Conservation (phyloP, 2,329 filamentous ascomycete species). For the Teratosphaeria gauchensis region DNA sequence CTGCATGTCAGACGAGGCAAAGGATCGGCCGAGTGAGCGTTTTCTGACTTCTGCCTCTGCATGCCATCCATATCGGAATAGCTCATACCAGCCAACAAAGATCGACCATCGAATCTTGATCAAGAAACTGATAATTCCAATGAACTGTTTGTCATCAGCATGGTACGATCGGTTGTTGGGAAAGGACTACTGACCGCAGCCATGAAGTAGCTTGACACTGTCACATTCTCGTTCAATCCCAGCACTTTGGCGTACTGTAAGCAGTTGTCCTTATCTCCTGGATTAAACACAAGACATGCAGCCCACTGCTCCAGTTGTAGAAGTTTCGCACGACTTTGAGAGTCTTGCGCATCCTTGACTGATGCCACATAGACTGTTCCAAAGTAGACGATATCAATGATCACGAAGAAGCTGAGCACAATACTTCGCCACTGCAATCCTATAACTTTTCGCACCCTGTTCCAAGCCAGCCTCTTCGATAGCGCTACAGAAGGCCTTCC, state of each 20-base stretch:
- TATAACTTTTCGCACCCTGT: constrained; percentile 64
- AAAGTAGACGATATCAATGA: constrained; percentile 74
- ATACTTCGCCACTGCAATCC: constrained; percentile 78
- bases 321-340: constrained; percentile 34
- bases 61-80: constrained; percentile 27
- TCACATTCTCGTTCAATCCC: constrained; percentile 58
- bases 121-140: constrained; percentile 67
- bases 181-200: constrained; percentile 48
- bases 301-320: constrained; percentile 54
- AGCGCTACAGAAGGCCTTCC: constrained; percentile 3
- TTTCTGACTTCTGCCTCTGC: constrained; percentile 3
- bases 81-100: constrained; percentile 63
- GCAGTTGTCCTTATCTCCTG: constrained; percentile 56
- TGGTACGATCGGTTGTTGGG: constrained; percentile 25
- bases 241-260: constrained; percentile 46
- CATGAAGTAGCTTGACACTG: constrained; percentile 63
- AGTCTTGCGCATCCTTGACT: constrained; percentile 49
- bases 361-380: constrained; percentile 67
- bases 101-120: constrained; percentile 69
- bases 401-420: constrained; percentile 66
- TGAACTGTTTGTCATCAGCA: constrained; percentile 44
- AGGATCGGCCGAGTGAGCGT: not conserved
- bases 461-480: constrained; percentile 36
- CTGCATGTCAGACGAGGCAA: constrained; percentile 9
- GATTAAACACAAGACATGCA: constrained; percentile 46